Evolutionary conservation across 306 rosid genomes (phyloP).

Genomic region (Chamaecrista fasciculata): DNA sequence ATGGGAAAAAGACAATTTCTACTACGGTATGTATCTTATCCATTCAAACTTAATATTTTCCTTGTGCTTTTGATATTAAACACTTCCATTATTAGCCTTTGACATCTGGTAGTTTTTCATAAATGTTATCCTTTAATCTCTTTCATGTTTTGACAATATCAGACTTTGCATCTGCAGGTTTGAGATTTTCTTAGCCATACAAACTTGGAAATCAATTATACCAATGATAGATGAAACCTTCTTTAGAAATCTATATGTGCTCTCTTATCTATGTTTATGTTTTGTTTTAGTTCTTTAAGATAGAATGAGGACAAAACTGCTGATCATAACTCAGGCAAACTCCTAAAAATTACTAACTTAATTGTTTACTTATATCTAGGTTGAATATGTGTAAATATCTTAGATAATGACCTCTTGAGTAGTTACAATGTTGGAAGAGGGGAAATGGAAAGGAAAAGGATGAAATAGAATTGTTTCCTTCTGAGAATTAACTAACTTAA

Average conservation of each 20-base stretch:
- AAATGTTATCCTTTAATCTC: not conserved
- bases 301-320: not conserved
- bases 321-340: not conserved
- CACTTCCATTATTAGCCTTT: not conserved
- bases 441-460: not conserved
- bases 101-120: not conserved
- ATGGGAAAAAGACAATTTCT: conserved; percentile 87
- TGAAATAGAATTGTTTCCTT: too few species aligned
- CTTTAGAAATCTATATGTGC: not conserved
- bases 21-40: conserved; percentile 59
- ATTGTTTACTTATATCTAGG: not conserved
- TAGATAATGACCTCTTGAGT: conserved; percentile 3
- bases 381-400: not conserved
- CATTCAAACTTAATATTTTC: conserved; percentile 2
- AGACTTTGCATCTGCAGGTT: not conserved
- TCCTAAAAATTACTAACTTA: not conserved
- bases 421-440: not conserved
- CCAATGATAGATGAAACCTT: not conserved
- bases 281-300: not conserved
- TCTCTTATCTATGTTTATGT: not conserved
- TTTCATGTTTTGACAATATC: not conserved
- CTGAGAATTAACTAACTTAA: not conserved
- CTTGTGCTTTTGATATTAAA: not conserved
- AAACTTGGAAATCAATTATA: not conserved
- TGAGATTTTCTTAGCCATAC: not conserved